phyloP scores from a whole-genome alignment of 169 alveolate species.

The Neospora caninum region DNA sequence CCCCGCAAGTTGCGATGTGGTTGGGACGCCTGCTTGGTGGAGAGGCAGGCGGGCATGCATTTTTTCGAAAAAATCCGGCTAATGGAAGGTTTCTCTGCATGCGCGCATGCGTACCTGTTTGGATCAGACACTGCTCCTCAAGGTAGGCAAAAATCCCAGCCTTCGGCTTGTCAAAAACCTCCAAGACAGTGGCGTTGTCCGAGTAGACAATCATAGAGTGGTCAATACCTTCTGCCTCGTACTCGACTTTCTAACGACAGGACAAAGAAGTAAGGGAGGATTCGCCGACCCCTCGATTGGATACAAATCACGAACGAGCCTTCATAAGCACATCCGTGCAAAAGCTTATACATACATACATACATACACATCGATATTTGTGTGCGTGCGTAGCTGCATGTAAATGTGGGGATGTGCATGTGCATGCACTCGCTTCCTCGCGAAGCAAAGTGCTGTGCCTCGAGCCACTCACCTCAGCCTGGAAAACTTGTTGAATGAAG shows the following conservation, averaged over 20 bases:
- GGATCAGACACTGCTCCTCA: conserved; percentile 74
- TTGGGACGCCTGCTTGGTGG: too few species aligned
- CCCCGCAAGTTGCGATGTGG: too few species aligned
- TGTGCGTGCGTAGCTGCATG: too few species aligned
- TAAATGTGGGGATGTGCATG: neutral
- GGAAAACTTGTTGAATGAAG: conserved; percentile 87
- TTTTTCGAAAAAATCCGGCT: too few species aligned
- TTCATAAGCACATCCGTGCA: too few species aligned
- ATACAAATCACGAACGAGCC: too few species aligned
- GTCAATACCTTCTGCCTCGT: conserved; percentile 67
- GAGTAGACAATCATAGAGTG: conserved; percentile 66
- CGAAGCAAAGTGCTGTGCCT: too few species aligned
- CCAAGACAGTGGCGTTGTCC: conserved; percentile 52
- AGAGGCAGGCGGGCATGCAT: too few species aligned
- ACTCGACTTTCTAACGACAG: conserved; percentile 51
- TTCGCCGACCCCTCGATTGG: too few species aligned
- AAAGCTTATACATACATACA: neutral
- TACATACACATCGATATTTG: neutral
- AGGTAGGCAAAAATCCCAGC: conserved; percentile 73
- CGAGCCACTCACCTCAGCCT: conserved; percentile 76
- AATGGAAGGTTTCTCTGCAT: too few species aligned
- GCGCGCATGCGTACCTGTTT: conserved; percentile 55
- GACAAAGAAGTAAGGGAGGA: too few species aligned
- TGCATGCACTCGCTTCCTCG: too few species aligned
- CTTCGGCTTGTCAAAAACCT: conserved; percentile 67